Evolutionary conservation across 441 rosid species (phyloP).

Genomic region (Gossypium trilobum): DNA sequence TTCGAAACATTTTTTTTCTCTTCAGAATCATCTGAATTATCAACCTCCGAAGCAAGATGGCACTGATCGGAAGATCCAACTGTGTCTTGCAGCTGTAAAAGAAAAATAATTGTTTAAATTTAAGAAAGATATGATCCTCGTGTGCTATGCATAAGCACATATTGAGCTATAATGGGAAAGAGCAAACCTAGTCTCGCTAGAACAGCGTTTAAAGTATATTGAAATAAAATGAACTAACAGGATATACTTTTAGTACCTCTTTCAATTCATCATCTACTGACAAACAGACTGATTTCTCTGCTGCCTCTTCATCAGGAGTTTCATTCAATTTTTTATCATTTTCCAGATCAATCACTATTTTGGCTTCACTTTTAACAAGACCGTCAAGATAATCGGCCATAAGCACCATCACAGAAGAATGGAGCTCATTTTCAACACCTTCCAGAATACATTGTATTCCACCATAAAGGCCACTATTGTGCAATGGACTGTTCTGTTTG

Average conservation of each 20-base stretch:
- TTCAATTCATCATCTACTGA: conserved; percentile 25
- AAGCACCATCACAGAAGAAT: conserved; percentile 38
- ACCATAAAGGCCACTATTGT: conserved; percentile 19
- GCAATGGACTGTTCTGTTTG: conserved; percentile 21
- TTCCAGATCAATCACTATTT: conserved; percentile 25
- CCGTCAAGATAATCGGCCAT: conserved; percentile 37
- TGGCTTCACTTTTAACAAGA: conserved; percentile 49
- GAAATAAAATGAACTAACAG: not conserved
- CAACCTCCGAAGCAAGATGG: conserved; percentile 16
- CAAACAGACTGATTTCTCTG: conserved; percentile 24
- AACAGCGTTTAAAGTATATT: not conserved
- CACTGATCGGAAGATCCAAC: conserved; percentile 23
- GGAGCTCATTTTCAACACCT: conserved; percentile 55
- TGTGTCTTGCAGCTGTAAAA: conserved; percentile 35
- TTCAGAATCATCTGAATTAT: conserved; percentile 20
- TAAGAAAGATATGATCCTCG: not conserved
- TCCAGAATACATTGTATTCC: conserved; percentile 34
- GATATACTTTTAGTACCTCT: conserved; percentile 29
- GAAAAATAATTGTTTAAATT: not conserved
- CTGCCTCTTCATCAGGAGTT: conserved; percentile 26
- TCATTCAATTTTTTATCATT: conserved; percentile 29
- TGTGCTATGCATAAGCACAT: not conserved
- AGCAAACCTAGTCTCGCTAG: not conserved
- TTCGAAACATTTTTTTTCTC: conserved; percentile 22
- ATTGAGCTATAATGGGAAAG: not conserved